Conservation (phyloP, 83 land plant species). For the Larix sibirica region DNA sequence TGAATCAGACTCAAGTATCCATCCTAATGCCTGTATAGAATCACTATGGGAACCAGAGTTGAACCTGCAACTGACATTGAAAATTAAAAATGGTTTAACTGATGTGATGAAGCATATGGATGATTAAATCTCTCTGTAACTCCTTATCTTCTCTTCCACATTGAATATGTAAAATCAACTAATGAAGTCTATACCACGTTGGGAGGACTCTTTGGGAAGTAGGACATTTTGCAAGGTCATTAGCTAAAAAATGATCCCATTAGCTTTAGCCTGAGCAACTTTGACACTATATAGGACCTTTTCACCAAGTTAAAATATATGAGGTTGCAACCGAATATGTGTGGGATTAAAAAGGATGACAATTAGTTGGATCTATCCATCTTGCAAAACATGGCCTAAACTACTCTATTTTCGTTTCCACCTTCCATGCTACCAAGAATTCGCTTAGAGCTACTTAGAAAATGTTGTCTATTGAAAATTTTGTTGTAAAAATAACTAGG, state of each 20-base stretch:
- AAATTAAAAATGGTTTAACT: neutral
- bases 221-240: too few relatives aligned
- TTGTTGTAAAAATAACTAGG: neutral
- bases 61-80: too few relatives aligned
- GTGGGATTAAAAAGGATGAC: neutral
- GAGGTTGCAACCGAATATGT: neutral
- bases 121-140: too few relatives aligned
- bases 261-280: neutral
- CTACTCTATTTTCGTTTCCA: neutral
- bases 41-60: too few relatives aligned
- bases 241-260: neutral
- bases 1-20: too few relatives aligned
- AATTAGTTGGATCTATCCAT: neutral
- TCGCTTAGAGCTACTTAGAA: neutral
- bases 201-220: neutral
- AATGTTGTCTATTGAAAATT: neutral
- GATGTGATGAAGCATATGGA: too few relatives aligned
- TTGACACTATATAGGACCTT: neutral
- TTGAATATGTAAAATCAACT: neutral
- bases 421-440: neutral
- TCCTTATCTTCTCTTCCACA: too few relatives aligned
- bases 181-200: neutral
- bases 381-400: neutral
- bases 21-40: too few relatives aligned
- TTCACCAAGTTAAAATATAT: neutral